Evolutionary conservation across 75 land plant genomes (phyloP), one percentile per base, ranked within the genome.

Genomic region (Selaginella moellendorffii): DNA sequence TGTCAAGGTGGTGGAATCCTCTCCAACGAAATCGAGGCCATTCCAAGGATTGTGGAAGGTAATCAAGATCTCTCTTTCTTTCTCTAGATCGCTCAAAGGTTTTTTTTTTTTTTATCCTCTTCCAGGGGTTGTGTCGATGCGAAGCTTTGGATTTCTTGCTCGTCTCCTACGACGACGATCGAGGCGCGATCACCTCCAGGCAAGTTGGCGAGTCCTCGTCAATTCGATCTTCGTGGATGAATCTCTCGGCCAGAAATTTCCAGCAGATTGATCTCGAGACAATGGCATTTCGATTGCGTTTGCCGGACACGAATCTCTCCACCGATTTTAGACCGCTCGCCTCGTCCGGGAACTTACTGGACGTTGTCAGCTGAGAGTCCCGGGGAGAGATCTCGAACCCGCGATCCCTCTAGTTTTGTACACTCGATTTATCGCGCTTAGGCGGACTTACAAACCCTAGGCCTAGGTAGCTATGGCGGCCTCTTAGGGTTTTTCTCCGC

Each of bases 11-110:
- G 68, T 62, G 9, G 58, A 83, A 65, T 81, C 70, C 66, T 64
- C 60, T 24, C 96, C 98, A 22, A 81, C 87, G 0, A 76, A 76
- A 5, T 36, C 70, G 2, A 72, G 85, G 21, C 98, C 98, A 29
- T 68, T 93, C 26, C 98, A 93, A 68, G 98, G 98, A 0, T 79
- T 93, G 18, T 93, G 98, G 98, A 93, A 93, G 96, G 97, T 87
- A 62, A 30, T 31, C 24, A 29, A 29, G 0, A 27, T 29, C 53
- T 60, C 5, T 36, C 46, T 36, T 5, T 36, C 46, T 36, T 5
- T 36, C 46, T 36, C 5, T n/a, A n/a, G n/a, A n/a, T n/a, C n/a
- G n/a, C n/a, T n/a, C n/a, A n/a, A 54, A 10, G 27, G 66, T 19
- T 28, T 10, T 28, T 1, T 2, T 29, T 29, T 1, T 28, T 30